A percentile compares a stretch with the other conserved stretches of the same genome.
Conservation (phyloP, 345 rosid genomes). For the Diplotaxis tenuifolia region DNA sequence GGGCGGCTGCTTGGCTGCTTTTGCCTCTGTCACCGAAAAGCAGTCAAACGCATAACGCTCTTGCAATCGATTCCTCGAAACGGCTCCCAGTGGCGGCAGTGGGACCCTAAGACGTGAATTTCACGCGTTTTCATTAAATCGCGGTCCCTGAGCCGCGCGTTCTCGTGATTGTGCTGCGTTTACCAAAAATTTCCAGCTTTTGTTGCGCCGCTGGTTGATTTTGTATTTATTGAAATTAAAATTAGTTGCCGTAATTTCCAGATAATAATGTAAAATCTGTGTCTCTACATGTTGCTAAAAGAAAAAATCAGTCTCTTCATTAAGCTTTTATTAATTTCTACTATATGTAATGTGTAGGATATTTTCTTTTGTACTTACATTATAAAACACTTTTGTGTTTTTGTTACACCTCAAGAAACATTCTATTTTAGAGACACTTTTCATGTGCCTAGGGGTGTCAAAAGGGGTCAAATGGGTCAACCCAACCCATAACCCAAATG, state of each 20-base stretch:
- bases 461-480: no score
- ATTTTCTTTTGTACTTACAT: no score
- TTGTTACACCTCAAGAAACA: no score
- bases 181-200: not conserved
- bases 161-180: slow-evolving; percentile 34
- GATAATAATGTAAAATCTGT: slow-evolving; percentile 23
- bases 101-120: slow-evolving; percentile 22
- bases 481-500: no score
- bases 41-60: slow-evolving; percentile 22
- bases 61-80: slow-evolving; percentile 10
- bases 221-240: not conserved
- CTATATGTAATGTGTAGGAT: no score
- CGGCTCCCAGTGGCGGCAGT: slow-evolving; percentile 4
- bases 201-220: slow-evolving; percentile 26
- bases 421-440: no score
- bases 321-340: no score
- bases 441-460: no score
- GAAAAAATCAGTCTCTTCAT: not conserved
- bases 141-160: slow-evolving; percentile 38
- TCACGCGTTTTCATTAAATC: slow-evolving; percentile 29
- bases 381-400: no score
- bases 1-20: slow-evolving; percentile 15
- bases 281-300: no score
- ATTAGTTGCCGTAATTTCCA: not conserved
- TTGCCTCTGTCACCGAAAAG: slow-evolving; percentile 6